phyloP scores from a whole-genome alignment of 805 yeast genomes.

The Yarrowia yakushimensis region DNA sequence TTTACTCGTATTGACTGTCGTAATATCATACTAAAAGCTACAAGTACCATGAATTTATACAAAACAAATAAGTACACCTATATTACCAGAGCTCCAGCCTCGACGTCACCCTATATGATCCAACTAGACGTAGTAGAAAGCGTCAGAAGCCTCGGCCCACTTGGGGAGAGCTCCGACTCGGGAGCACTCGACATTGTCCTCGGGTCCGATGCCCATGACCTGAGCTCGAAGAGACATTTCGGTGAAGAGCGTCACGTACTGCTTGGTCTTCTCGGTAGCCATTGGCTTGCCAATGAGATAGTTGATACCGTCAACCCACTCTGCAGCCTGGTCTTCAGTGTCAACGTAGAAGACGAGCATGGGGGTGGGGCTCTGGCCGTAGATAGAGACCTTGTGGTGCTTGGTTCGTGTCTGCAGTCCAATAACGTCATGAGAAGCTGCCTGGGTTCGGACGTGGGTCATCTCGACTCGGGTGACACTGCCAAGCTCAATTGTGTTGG shows the following conservation, averaged over 20 bases:
- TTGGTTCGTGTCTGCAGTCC: constrained; percentile 55
- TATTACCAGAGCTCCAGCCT: no score
- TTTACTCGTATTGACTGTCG: no score
- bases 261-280: constrained; percentile 45
- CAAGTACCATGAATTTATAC: not conserved
- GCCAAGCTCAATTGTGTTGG: constrained; percentile 32
- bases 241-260: constrained; percentile 45
- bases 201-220: constrained; percentile 43
- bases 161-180: constrained; percentile 13
- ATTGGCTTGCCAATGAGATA: constrained; percentile 43
- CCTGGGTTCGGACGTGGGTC: constrained; percentile 39
- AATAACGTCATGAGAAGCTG: constrained; percentile 43
- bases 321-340: constrained; percentile 60
- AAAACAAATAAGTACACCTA: constrained; percentile 10
- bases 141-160: constrained; percentile 26
- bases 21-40: no score
- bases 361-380: constrained; percentile 42
- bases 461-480: constrained; percentile 46
- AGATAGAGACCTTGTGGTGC: constrained; percentile 54
- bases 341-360: constrained; percentile 62
- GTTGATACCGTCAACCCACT: constrained; percentile 78
- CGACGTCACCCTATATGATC: no score
- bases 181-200: constrained; percentile 25
- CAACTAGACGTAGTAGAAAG: constrained; percentile 30
- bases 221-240: constrained; percentile 50